A percentile compares a stretch with the other conserved stretches of the same genome.
Evolutionary conservation across 2,329 filamentous ascomycete genomes (phyloP).

Genomic region (Aspergillus quadricinctus): DNA sequence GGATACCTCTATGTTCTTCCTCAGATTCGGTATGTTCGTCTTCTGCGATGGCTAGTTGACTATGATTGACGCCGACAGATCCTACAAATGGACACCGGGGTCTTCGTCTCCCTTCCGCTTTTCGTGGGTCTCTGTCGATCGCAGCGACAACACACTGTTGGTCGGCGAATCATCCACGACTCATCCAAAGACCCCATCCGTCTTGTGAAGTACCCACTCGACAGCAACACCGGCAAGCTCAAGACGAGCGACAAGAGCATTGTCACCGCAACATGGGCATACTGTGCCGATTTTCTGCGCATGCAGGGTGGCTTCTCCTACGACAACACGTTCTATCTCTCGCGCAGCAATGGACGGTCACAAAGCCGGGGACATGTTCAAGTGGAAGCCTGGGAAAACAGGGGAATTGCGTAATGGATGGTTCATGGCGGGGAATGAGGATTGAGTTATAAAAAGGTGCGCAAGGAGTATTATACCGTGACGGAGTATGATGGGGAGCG

Average conservation of each 20-base stretch:
- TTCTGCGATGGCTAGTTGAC: neutral
- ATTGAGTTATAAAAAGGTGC: constrained; percentile 30
- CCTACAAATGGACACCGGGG: constrained; percentile 1
- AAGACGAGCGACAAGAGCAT: constrained; percentile 12
- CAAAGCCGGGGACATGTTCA: constrained; percentile 29
- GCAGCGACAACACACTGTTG: constrained; percentile 29
- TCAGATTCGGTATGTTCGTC: constrained; percentile 26
- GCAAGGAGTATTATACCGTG: constrained; percentile 19
- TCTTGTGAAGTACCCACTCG: constrained; percentile 28
- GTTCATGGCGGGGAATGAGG: constrained; percentile 29
- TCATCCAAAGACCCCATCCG: constrained; percentile 20
- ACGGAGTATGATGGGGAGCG: constrained; percentile 11
- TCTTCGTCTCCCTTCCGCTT: constrained; percentile 26
- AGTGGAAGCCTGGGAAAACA: constrained; percentile 25
- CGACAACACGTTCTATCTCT: constrained; percentile 31
- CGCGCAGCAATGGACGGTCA: constrained; percentile 27
- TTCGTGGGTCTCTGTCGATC: constrained; percentile 34
- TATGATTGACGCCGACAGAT: neutral
- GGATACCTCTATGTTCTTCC: constrained; percentile 34
- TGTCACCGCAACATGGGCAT: constrained; percentile 25
- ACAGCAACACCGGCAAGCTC: constrained; percentile 24
- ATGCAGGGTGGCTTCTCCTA: constrained; percentile 34
- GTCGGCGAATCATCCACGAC: constrained; percentile 31
- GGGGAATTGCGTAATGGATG: constrained; percentile 11
- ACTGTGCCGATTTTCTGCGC: constrained; percentile 28